Conservation (phyloP, 2,329 filamentous ascomycete species). For the Plenodomus lindquistii region DNA sequence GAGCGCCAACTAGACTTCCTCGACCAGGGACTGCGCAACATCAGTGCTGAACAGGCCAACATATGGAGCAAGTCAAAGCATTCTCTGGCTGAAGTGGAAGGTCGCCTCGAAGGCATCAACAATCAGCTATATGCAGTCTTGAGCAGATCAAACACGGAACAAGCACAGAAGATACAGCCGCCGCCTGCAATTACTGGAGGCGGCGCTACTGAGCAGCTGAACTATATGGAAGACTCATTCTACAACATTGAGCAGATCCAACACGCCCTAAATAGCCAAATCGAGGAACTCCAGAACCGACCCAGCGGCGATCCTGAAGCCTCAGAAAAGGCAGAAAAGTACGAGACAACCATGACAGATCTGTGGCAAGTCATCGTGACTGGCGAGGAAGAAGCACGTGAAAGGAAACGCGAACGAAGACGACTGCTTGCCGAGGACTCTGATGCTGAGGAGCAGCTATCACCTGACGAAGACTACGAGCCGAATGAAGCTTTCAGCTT, state of each 20-base stretch:
- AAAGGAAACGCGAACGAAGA: conserved; percentile 42
- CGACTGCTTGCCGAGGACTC: conserved; percentile 54
- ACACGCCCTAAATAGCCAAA: conserved; percentile 34
- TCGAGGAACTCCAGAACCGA: conserved; percentile 31
- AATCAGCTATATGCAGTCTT: conserved; percentile 60
- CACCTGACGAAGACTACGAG: conserved; percentile 64
- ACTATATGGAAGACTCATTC: conserved; percentile 67
- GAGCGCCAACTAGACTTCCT: conserved; percentile 71
- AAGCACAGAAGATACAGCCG: conserved; percentile 55
- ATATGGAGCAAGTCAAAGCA: conserved; percentile 33
- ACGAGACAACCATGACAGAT: conserved; percentile 56
- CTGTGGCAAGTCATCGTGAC: conserved; percentile 58
- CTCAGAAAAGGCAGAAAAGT: conserved; percentile 39
- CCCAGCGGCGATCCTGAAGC: conserved; percentile 17
- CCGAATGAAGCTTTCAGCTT: conserved; percentile 69
- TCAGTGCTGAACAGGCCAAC: conserved; percentile 60
- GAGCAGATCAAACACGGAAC: conserved; percentile 55
- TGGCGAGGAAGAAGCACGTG: conserved; percentile 47
- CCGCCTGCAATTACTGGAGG: conserved; percentile 62
- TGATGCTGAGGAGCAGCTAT: conserved; percentile 63
- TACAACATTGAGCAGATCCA: conserved; percentile 46
- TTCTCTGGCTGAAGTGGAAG: conserved; percentile 38
- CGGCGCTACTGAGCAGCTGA: conserved; percentile 68
- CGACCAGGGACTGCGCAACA: conserved; percentile 64
- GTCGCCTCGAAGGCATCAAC: conserved; percentile 59